Conservation (phyloP, 2,329 filamentous ascomycete species). For the Aspergillus sp. region DNA sequence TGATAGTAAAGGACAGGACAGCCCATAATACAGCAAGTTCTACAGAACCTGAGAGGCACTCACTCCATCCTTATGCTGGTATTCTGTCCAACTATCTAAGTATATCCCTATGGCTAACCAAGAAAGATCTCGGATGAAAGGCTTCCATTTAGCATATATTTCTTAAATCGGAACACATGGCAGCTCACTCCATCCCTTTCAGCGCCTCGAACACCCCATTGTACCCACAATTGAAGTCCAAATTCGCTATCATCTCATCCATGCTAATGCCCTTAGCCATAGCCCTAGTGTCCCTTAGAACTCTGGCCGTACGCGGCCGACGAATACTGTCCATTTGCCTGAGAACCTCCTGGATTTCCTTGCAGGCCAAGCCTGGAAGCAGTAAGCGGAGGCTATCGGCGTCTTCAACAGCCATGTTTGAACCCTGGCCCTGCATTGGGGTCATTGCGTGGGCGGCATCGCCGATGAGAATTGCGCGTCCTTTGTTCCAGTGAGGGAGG, state of each 20-base stretch:
- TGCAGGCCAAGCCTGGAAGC: neutral
- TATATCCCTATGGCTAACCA: too few relatives aligned
- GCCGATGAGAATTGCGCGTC: constrained; percentile 11
- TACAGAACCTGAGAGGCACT: too few relatives aligned
- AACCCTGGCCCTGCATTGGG: constrained; percentile 20
- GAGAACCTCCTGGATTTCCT: neutral
- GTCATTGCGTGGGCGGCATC: constrained; percentile 14
- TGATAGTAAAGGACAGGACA: too few relatives aligned
- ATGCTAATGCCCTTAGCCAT: neutral
- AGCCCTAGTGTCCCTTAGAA: neutral
- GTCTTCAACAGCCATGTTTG: constrained; percentile 40
- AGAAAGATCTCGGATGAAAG: too few relatives aligned
- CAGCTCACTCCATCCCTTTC: neutral
- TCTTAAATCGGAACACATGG: too few relatives aligned
- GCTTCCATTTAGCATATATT: too few relatives aligned
- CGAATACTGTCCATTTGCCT: neutral
- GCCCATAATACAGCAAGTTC: too few relatives aligned
- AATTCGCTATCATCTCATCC: neutral
- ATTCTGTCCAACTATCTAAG: too few relatives aligned
- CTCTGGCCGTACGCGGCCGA: neutral
- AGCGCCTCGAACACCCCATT: neutral
- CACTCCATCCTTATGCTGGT: too few relatives aligned
- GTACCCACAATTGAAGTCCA: neutral
- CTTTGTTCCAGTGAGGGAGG: constrained; percentile 25
- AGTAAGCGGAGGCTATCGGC: constrained; percentile 32